phyloP scores from a whole-genome alignment of 352 stramenopile genomes.

The Pythium biforme region DNA sequence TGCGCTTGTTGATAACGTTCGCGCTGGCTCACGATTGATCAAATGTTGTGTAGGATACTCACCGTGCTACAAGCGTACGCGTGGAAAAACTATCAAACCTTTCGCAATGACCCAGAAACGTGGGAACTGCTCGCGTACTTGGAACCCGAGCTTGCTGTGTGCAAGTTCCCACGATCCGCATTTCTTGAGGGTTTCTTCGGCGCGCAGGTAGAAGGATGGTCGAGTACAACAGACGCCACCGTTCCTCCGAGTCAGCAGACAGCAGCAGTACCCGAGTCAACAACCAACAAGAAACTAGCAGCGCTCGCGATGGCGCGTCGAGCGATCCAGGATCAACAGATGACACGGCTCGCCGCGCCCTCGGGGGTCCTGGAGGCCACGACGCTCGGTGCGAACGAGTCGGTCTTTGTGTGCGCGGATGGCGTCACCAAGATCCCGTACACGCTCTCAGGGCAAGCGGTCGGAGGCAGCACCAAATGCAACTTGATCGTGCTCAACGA shows the following conservation, averaged over 20 bases:
- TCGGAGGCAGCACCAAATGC: slow-evolving; percentile 56
- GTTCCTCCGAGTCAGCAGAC: neutral
- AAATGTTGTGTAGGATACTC: slow-evolving; percentile 39
- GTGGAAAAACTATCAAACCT: slow-evolving; percentile 44
- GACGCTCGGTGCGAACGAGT: slow-evolving; percentile 26
- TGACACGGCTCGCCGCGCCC: slow-evolving; percentile 60
- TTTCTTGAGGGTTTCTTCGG: slow-evolving; percentile 16
- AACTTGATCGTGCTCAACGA: slow-evolving; percentile 92
- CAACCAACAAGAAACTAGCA: slow-evolving; percentile 14
- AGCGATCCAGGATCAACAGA: slow-evolving; percentile 73
- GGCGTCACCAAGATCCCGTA: slow-evolving; percentile 81
- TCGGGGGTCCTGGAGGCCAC: slow-evolving; percentile 38
- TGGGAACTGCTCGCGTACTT: slow-evolving; percentile 47
- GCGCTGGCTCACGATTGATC: neutral
- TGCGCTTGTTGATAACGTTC: neutral
- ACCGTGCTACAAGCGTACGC: slow-evolving; percentile 64
- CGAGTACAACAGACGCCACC: neutral
- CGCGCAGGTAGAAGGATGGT: neutral
- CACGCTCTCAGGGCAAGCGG: slow-evolving; percentile 69
- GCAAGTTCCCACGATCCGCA: neutral
- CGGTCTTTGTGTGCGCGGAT: slow-evolving; percentile 69
- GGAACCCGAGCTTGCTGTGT: slow-evolving; percentile 39
- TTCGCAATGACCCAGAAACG: slow-evolving; percentile 45
- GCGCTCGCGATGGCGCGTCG: slow-evolving; percentile 37
- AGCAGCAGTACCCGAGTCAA: neutral